Base-by-base conservation (phyloP, 2,329 filamentous ascomycete genomes). In the Blastomyces percursus region DNA sequence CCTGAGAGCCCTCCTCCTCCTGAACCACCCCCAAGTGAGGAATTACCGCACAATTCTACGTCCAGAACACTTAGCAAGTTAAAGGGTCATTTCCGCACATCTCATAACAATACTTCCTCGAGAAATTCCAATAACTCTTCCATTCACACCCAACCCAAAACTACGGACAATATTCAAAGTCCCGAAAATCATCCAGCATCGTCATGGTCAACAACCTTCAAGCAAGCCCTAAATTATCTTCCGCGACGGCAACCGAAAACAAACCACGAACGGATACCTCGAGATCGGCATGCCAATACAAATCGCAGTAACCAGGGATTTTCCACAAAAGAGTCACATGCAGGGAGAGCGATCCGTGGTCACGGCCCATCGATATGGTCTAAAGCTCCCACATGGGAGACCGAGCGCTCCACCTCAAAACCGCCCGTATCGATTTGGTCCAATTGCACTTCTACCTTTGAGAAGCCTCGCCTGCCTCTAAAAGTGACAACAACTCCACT, bases 401-500 rank as follows among this genome's bases (percentile, higher is more conserved):
- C 57, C 11, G 46, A 42, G 8, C 5, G 8, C n/a, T 59, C 19
- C 6, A 59, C 42, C 16, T 32, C 57, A 11, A 59, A 59, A 27
- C 40, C 57, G 9, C 7, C 21, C n/a, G 35, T 9, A 11, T 59
- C 57, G 6, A 30, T 48, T 59, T 19, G 48, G 19, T 59, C 57
- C 16, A 59, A 48, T 35, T 3, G 30, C 4, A 35, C 27, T 16
- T 59, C 40, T 32, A 21, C 9, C 40, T 48, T 32, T 8, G 57
- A 32, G n/a, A 59, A 59, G 42, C 57, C 42, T 46, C 42, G 57
- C 27, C 27, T 61, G 46, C 59, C 46, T n/a, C 38, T 54, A 5
- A 61, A 38, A 32, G 44, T 61, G 12, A 16, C 32, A 40, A 52
- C 59, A 44, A 54, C 50, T 11, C 59, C 59, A 4, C 59, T 61